These are phyloP conservation scores for Celoporthe dispersa DNA, from an alignment of 2,329 filamentous ascomycete genomes.

Conservation along the genomic window DNA sequence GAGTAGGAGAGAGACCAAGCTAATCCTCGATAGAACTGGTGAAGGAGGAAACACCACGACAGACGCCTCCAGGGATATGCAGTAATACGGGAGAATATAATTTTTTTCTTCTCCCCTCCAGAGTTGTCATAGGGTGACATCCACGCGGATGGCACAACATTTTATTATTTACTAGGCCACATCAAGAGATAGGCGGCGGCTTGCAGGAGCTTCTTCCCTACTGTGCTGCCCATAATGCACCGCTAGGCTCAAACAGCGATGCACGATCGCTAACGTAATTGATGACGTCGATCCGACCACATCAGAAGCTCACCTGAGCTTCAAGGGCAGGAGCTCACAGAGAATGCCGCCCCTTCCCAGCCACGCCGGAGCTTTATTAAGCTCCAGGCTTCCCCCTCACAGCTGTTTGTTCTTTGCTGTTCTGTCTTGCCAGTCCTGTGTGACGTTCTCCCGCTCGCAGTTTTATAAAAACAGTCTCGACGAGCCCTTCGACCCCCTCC, in stretches of 20 bases:
- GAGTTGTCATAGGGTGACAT: neutral
- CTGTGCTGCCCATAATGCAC: neutral
- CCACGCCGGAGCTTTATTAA: neutral
- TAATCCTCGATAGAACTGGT: too few relatives aligned
- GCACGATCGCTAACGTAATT: constrained; percentile 31
- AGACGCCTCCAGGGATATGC: neutral
- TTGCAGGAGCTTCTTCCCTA: neutral
- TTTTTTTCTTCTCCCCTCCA: neutral
- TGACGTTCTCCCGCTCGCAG: neutral
- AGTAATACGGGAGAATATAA: neutral
- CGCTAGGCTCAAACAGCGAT: constrained; percentile 19
- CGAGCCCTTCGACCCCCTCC: neutral
- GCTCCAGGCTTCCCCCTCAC: constrained; percentile 3
- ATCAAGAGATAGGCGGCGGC: constrained; percentile 4
- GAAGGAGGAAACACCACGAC: neutral
- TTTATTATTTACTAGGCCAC: neutral
- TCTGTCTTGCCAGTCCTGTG: neutral
- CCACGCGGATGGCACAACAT: neutral
- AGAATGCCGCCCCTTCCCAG: constrained; percentile 5
- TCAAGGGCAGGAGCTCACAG: constrained; percentile 6
- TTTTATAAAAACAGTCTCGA: neutral
- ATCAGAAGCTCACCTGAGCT: constrained; percentile 28
- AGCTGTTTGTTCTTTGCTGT: too few relatives aligned
- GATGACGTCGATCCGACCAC: constrained; percentile 28
- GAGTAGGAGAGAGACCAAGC: neutral